Evolutionary conservation across 2,329 filamentous ascomycete genomes (phyloP), one percentile per base, ranked within the genome.

Genomic region (Penicillium capsulatum): DNA sequence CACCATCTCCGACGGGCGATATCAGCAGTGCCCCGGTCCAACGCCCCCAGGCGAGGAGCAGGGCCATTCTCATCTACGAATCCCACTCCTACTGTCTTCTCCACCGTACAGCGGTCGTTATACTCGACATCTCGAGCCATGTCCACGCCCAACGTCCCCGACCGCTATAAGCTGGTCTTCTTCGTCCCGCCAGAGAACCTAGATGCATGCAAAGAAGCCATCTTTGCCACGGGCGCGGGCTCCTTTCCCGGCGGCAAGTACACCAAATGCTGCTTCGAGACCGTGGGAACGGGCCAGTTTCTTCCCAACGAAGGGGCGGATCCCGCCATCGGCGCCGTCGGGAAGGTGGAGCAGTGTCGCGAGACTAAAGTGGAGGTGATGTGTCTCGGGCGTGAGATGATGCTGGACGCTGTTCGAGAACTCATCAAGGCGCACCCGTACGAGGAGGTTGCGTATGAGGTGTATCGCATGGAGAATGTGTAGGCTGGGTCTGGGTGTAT

Each of bases 401-500:
- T 67, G 61, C 34, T 58, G 19, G 48, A 58, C 26, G 67, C 68
- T 2, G 69, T 72, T 11, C 49, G 64, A 44, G 66, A 59, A 26
- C 49, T 72, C 51, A 45, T 66, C 16, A 57, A 58, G 42, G 62
- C 63, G n/a, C 69, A 71, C 60, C 69, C 69, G 4, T 72, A 71
- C 48, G 69, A 71, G 38, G 65, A 69, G 45, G 64, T 67, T 16
- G 65, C 61, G 9, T 69, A 69, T 54, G 67, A 68, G 44, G 68
- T 71, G 15, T 66, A 65, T 45, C 67, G 61, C 44, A 57, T 69
- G 53, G 69, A 71, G 48, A 53, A 67, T 50, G 55, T 69, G 19
- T 67, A 44, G 35, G 17, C 6, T 27, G 22, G 2, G 9, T 11
- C 7, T 24, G 22, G 22, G 11, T 24, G 22, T 7, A 24, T 24